Conservation (phyloP, 176 grass and related monocot genomes). For the Eragrostis nindensis region DNA sequence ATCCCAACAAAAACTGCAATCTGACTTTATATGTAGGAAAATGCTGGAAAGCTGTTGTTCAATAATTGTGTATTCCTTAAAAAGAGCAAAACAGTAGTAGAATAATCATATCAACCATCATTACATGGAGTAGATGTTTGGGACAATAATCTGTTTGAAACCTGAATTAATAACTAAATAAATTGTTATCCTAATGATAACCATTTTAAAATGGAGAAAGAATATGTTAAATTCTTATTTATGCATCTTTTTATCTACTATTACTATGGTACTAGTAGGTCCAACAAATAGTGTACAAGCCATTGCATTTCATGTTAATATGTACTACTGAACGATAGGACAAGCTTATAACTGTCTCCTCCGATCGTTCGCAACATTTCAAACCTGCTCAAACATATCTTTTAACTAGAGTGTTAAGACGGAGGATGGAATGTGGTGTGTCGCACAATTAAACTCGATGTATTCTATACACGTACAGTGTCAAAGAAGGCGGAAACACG, state of each 20-base stretch:
- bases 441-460: not conserved
- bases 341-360: not conserved
- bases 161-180: slow-evolving; percentile 12
- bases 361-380: not conserved
- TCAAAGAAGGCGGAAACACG: too few relatives aligned
- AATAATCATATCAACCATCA: slow-evolving; percentile 46
- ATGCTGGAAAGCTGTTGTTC: slow-evolving; percentile 45
- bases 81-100: slow-evolving; percentile 35
- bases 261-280: not conserved
- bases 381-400: not conserved
- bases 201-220: too few relatives aligned
- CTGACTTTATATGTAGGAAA: slow-evolving; percentile 38
- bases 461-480: not conserved
- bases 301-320: not conserved
- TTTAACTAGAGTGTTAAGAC: not conserved
- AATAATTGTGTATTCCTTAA: slow-evolving; percentile 55
- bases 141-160: not conserved
- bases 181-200: too few relatives aligned
- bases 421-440: not conserved
- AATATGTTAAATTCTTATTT: not conserved
- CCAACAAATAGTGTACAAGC: not conserved
- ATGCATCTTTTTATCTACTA: not conserved
- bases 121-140: slow-evolving; percentile 38
- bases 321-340: not conserved
- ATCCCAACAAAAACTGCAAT: slow-evolving; percentile 54